Percentiles rank a stretch among this genome's conserved stretches.
Evolutionary conservation across 2,329 filamentous ascomycete species (phyloP).

Genomic region (Ceratocystis variospora): DNA sequence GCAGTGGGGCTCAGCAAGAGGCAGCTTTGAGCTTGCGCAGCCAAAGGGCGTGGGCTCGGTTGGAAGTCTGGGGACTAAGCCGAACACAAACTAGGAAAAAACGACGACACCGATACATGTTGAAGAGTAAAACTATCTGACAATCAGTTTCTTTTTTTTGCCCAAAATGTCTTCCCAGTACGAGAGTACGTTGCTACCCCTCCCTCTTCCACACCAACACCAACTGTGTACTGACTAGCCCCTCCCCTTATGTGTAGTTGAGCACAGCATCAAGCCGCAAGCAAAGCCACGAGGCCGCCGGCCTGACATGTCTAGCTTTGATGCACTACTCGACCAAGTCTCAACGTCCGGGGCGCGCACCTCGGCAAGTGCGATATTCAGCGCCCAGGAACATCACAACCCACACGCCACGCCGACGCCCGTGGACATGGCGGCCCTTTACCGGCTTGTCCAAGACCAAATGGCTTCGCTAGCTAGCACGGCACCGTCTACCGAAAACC

Average conservation of each 20-base stretch:
- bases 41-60: background rate
- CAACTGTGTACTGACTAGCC: background rate
- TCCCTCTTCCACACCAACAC: slow-evolving; percentile 1
- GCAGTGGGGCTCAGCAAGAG: background rate
- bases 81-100: too few relatives aligned
- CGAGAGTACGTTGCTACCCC: slow-evolving; percentile 32
- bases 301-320: slow-evolving; percentile 51
- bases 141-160: background rate
- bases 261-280: slow-evolving; percentile 32
- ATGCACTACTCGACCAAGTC: slow-evolving; percentile 42
- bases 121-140: background rate
- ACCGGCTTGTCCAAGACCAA: slow-evolving; percentile 46
- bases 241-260: slow-evolving; percentile 33
- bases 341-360: slow-evolving; percentile 26
- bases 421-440: slow-evolving; percentile 42
- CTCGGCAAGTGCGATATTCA: slow-evolving; percentile 23
- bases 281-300: slow-evolving; percentile 31
- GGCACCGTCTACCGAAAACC: slow-evolving; percentile 34
- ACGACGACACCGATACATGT: background rate
- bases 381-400: slow-evolving; percentile 32
- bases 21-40: slow-evolving; percentile 10
- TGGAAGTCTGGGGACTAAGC: background rate
- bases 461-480: slow-evolving; percentile 37
- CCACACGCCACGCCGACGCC: slow-evolving; percentile 47
- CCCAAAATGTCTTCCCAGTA: slow-evolving; percentile 42